Conservation (phyloP, 1,284 basidiomycete genomes). For the Bondarzewia mesenterica region DNA sequence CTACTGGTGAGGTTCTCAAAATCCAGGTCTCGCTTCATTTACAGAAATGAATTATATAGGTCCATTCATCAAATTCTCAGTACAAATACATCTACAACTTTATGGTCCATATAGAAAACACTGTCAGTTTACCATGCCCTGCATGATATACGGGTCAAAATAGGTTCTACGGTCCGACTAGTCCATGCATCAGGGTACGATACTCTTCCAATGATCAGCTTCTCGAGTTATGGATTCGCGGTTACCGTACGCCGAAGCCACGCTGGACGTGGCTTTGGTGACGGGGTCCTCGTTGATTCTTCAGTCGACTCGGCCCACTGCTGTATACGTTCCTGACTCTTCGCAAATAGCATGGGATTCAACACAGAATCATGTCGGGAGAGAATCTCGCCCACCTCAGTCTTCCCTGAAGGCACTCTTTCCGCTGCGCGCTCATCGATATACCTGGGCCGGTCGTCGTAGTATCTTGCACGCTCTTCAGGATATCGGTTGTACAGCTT, state of each 20-base stretch:
- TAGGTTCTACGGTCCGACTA: no score
- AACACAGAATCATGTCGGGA: no score
- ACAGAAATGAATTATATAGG: no score
- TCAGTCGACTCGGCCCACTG: constrained; percentile 4
- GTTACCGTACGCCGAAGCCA: constrained; percentile 4
- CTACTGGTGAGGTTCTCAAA: no score
- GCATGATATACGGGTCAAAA: no score
- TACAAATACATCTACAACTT: no score
- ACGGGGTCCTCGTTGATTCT: constrained; percentile 1
- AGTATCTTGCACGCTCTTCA: neutral
- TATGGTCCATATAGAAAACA: no score
- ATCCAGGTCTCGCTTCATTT: no score
- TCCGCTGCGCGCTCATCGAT: neutral
- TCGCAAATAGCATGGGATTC: no score
- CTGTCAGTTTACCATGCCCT: no score
- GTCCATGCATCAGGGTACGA: neutral
- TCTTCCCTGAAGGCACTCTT: neutral
- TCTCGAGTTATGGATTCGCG: neutral
- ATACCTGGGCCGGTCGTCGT: neutral
- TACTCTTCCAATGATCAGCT: neutral
- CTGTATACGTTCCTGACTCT: constrained; percentile 3
- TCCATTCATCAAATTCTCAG: no score
- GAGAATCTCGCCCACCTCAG: neutral
- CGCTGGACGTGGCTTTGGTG: constrained; percentile 4
- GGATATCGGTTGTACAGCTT: constrained; percentile 39